Evolutionary conservation across 2,329 filamentous ascomycete species (phyloP).

Genomic region (Beauveria brongniartii): DNA sequence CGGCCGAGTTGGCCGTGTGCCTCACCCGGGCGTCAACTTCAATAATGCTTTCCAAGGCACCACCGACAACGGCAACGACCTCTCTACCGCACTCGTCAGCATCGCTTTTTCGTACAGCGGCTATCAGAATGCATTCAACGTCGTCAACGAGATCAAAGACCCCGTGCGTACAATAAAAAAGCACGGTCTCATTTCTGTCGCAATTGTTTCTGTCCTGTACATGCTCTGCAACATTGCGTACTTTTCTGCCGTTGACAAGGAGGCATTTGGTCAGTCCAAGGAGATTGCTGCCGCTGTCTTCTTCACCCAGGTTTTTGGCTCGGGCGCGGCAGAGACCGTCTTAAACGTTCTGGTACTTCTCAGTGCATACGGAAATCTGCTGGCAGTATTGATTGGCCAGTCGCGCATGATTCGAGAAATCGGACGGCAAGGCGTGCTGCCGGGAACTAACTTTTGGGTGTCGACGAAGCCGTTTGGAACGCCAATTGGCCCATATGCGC

Average conservation of each 20-base stretch:
- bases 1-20: slow-evolving; percentile 23
- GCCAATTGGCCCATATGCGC: slow-evolving; percentile 47
- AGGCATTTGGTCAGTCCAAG: slow-evolving; percentile 42
- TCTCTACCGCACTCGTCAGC: slow-evolving; percentile 43
- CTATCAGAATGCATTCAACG: slow-evolving; percentile 52
- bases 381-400: slow-evolving; percentile 45
- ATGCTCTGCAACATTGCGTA: slow-evolving; percentile 54
- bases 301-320: slow-evolving; percentile 51
- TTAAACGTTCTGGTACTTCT: slow-evolving; percentile 50
- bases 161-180: slow-evolving; percentile 47
- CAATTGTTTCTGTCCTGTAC: slow-evolving; percentile 46
- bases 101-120: slow-evolving; percentile 52
- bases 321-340: slow-evolving; percentile 37
- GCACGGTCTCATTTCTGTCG: slow-evolving; percentile 40
- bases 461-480: slow-evolving; percentile 57
- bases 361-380: slow-evolving; percentile 50
- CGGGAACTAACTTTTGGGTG: slow-evolving; percentile 53
- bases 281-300: slow-evolving; percentile 50
- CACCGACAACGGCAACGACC: slow-evolving; percentile 27
- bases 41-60: slow-evolving; percentile 28
- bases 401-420: slow-evolving; percentile 53
- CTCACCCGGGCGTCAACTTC: slow-evolving; percentile 28
- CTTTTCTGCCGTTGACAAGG: slow-evolving; percentile 47
- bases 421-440: slow-evolving; percentile 52
- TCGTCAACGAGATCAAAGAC: slow-evolving; percentile 55